Base-by-base conservation (phyloP, 2,329 filamentous ascomycete genomes). In the Penicillium polonicum region DNA sequence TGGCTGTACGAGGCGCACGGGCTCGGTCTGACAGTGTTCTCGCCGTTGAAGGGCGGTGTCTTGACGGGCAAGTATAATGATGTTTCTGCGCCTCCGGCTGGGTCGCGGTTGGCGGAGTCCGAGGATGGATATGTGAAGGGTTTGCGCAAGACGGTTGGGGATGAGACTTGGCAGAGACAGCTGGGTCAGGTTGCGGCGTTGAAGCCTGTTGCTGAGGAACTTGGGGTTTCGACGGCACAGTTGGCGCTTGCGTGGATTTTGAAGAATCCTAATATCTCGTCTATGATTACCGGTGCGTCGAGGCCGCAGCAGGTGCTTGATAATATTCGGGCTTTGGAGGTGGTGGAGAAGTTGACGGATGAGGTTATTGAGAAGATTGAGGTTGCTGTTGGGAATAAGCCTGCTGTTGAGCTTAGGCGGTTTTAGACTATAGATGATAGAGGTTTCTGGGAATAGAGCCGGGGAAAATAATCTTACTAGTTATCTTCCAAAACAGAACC, bases 41-140 rank as follows among this genome's bases (percentile, higher is more conserved):
- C 81, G 3, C 87, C 86, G 2, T 74, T 89, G 19, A 80, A 81
- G 61, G 76, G 77, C 50, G 86, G 86, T 21, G 79, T 88, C 59
- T 74, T 89, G 60, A 85, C 85, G 0, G 87, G 86, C 46, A 89
- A 89, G 73, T 89, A 89, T 75, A 86, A 84, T 70, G 75, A 86
- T 64, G 50, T 39, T 8, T 31, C 59, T 10, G 60, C 58, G 1
- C 82, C 87, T 33, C 85, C 85, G 5, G 75, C 81, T 13, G 81
- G 82, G 62, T 84, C 83, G 6, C 79, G 86, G 21, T 78, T 87
- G 57, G 80, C 81, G 13, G 79, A 80, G 65, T 79, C 79, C 42
- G 77, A 82, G 51, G 80, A 87, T 59, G 78, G 81, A 52, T 87
- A 82, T 69, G 79, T 87, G 64, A 74, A 79, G 58, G 64, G 67